These are phyloP conservation scores for Amanita pallidorosea DNA, from an alignment of 768 basidiomycete species.

Conservation along the genomic window DNA sequence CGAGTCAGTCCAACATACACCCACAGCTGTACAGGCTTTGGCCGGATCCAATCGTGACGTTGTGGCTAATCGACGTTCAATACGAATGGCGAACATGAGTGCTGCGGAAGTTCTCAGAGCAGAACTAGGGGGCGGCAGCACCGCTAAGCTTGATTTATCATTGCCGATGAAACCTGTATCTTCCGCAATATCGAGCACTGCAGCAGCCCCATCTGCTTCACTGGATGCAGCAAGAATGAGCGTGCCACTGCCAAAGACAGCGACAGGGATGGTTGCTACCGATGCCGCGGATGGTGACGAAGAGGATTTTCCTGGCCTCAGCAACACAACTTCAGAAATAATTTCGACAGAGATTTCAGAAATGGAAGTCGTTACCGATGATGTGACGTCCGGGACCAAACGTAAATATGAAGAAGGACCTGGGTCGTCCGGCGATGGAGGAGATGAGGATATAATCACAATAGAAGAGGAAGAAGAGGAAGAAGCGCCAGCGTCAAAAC, in stretches of 20 bases:
- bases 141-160: slow-evolving; percentile 28
- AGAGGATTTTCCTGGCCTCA: slow-evolving; percentile 29
- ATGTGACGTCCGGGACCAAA: slow-evolving; percentile 22
- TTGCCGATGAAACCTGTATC: slow-evolving; percentile 26
- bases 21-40: slow-evolving; percentile 61
- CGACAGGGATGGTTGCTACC: background rate
- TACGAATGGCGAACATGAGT: slow-evolving; percentile 93
- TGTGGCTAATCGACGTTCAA: slow-evolving; percentile 80
- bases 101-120: slow-evolving; percentile 92
- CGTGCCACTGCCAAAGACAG: slow-evolving; percentile 2
- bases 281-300: slow-evolving; percentile 10
- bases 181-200: slow-evolving; percentile 11
- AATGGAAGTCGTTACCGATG: slow-evolving; percentile 10
- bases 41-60: slow-evolving; percentile 85
- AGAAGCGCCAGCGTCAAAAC: slow-evolving; percentile 28
- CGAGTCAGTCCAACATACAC: slow-evolving; percentile 45
- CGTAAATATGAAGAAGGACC: slow-evolving; percentile 40
- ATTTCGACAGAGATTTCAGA: slow-evolving; percentile 11
- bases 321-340: slow-evolving; percentile 8
- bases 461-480: slow-evolving; percentile 47
- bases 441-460: slow-evolving; percentile 35
- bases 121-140: slow-evolving; percentile 58
- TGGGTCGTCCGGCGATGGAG: slow-evolving; percentile 24
- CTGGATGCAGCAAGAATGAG: slow-evolving; percentile 21
- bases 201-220: slow-evolving; percentile 16